Percentiles rank a stretch among this genome's conserved stretches.
phyloP scores from a whole-genome alignment of 768 basidiomycete species.

The Tylopilus subfusipes region DNA sequence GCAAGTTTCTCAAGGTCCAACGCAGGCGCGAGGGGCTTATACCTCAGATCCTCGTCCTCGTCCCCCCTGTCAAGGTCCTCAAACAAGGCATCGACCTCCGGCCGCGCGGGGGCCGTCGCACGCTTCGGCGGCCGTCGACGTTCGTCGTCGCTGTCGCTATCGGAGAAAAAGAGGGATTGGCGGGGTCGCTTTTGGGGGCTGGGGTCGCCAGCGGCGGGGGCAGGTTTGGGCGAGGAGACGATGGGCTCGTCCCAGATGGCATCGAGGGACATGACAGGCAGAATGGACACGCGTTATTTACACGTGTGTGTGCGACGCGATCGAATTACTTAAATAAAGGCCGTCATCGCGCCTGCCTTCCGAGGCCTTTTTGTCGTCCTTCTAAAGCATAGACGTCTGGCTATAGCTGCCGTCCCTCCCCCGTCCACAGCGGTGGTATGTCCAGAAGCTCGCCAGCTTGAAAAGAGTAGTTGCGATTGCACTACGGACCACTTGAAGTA shows the following conservation, averaged over 20 bases:
- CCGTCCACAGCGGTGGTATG: too few relatives aligned
- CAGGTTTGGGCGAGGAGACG: conserved; percentile 21
- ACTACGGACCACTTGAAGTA: too few relatives aligned
- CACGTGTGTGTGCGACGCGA: conserved; percentile 18
- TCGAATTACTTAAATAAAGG: too few relatives aligned
- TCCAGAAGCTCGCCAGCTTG: too few relatives aligned
- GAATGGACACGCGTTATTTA: conserved; percentile 27
- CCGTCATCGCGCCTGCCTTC: too few relatives aligned
- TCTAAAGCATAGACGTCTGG: too few relatives aligned
- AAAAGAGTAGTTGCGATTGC: too few relatives aligned
- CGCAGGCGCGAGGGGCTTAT: conserved; percentile 46
- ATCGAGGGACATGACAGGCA: conserved; percentile 38
- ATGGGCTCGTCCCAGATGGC: conserved; percentile 61
- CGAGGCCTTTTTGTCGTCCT: too few relatives aligned
- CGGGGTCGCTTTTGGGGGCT: conserved; percentile 33
- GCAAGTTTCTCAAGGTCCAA: conserved; percentile 53
- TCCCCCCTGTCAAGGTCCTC: conserved; percentile 49
- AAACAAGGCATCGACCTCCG: conserved; percentile 43
- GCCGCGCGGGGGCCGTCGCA: conserved; percentile 13
- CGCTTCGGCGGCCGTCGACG: conserved; percentile 25
- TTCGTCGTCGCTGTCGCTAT: conserved; percentile 42
- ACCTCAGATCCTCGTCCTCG: conserved; percentile 40
- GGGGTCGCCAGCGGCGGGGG: conserved; percentile 15
- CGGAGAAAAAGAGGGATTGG: conserved; percentile 55
- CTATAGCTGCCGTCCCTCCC: too few relatives aligned